Conservation (phyloP, 257 asterid species). For the Solanum peruvianum region DNA sequence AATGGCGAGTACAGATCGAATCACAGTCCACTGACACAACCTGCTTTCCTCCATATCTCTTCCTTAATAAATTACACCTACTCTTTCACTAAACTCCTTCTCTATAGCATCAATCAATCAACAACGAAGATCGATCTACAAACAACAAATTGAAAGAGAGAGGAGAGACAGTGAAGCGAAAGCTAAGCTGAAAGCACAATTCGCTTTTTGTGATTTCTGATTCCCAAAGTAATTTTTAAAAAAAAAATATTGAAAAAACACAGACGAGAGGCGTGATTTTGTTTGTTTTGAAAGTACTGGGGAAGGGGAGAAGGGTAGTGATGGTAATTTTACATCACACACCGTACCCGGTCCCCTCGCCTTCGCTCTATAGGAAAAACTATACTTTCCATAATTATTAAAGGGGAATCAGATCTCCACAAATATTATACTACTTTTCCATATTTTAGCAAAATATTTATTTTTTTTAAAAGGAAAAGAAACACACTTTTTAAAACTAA, state of each 20-base stretch:
- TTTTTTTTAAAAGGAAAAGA: not conserved
- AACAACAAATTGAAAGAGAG: not conserved
- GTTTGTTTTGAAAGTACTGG: not conserved
- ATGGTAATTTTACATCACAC: not conserved
- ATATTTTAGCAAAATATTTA: not conserved
- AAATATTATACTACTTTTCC: not conserved
- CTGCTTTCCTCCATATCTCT: conserved; percentile 20
- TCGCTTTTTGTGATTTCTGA: not conserved
- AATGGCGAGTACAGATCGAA: conserved; percentile 26
- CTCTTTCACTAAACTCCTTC: not conserved
- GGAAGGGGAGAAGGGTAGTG: not conserved
- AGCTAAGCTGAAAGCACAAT: not conserved
- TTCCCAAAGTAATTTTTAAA: not conserved
- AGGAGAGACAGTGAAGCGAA: not conserved
- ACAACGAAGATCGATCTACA: not conserved
- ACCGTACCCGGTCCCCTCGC: not conserved
- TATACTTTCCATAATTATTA: not conserved
- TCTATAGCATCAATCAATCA: not conserved
- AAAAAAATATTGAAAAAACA: not conserved
- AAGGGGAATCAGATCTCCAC: not conserved
- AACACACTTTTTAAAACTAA: not conserved
- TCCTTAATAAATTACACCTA: not conserved
- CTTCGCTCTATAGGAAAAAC: not conserved
- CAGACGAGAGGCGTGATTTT: not conserved
- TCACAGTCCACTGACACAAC: conserved; percentile 20